phyloP scores from a whole-genome alignment of 306 rosid species.

The cucumber (Cucumis sativus) region DNA sequence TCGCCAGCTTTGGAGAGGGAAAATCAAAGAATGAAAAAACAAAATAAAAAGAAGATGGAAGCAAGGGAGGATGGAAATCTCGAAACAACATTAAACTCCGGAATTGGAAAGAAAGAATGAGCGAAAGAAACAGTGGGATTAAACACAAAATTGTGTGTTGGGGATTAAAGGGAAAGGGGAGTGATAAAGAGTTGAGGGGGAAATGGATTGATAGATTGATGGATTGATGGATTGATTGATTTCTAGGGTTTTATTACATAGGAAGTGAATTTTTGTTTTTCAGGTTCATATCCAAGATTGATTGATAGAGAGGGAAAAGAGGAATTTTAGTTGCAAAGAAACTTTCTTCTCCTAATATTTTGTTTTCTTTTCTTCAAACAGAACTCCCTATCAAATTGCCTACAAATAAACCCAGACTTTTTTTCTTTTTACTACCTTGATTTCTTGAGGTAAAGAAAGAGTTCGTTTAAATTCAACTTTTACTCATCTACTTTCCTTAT shows the following conservation, averaged over 20 bases:
- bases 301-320: neutral
- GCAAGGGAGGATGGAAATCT: neutral
- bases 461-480: no score
- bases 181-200: neutral
- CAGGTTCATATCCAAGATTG: neutral
- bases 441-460: no score
- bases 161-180: neutral
- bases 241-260: constrained; percentile 60
- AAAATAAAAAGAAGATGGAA: neutral
- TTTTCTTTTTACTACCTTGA: no score
- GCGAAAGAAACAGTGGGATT: neutral
- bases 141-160: neutral
- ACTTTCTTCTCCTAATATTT: no score
- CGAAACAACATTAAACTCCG: neutral
- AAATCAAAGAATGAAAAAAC: constrained; percentile 17
- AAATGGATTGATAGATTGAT: neutral
- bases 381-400: no score
- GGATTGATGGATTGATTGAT: constrained; percentile 7
- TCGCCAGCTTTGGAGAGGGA: constrained; percentile 59
- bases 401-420: no score
- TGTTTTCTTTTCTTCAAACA: no score
- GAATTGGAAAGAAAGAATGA: neutral
- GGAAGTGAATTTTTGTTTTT: constrained; percentile 14
- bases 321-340: neutral
- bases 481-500: no score